Base-by-base conservation (phyloP, 768 basidiomycete genomes). In the Nevesoporus exiguus region DNA sequence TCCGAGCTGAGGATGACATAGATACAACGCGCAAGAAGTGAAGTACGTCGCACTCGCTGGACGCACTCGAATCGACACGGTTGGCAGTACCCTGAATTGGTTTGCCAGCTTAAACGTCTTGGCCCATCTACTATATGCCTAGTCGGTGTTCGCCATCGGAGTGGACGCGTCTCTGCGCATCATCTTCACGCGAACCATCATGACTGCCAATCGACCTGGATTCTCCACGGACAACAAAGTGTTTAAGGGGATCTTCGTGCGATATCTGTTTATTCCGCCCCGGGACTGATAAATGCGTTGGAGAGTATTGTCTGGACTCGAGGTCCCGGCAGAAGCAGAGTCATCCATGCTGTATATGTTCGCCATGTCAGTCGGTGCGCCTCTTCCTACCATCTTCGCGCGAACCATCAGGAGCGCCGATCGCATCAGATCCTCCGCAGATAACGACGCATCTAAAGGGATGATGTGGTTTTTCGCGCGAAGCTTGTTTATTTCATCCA, bases 351-450 rank as follows among this genome's bases (percentile, higher is more conserved):
- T 68, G 65, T 93, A 93, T 17, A 97, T 81, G 21, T 82, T 71
- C 2, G 88, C 89, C 61, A 92, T 69, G 62, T 93, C 88, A 6
- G 82, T 78, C 0, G 90, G 91, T 15, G 79, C 75, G 3, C 96
- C 95, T 17, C 90, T 74, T 22, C 76, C 79, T 25, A 78, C 76
- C 68, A 88, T 80, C 13, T 71, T 75, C 25, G 93, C 56, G 31
- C 79, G 74, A 10, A 96, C 86, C 52, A 78, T 77, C 13, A 96
- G 74, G 30, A 96, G 68, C 8, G 90, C 89, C 2, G 78, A 73
- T 36, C 78, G 73, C 59, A 84, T 72, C 22, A 92, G 62, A 34
- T 75, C 73, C 0, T 76, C 73, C 4, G 77, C 71, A 15, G 70
- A 72, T 7, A 73, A 40, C 3, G 56, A 57, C 0, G 50, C 41